Evolutionary conservation across 352 stramenopile genomes (phyloP), one percentile per base, ranked within the genome.

Genomic region (Phytopythium vexans): DNA sequence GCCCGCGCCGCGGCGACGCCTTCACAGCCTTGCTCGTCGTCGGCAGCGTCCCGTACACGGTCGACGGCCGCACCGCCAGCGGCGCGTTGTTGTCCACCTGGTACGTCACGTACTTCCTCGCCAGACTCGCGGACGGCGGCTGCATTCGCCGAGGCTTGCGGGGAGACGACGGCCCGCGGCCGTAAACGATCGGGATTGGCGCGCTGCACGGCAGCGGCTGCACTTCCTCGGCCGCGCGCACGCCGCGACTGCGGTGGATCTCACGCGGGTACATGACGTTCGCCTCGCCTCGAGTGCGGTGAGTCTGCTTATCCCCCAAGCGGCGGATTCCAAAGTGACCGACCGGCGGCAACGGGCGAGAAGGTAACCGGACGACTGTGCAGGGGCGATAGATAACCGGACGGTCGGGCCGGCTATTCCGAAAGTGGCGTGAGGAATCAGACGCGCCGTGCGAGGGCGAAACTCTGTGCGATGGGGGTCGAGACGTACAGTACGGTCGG

Each of bases 1-100:
- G 64, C 39, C n/a, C 62, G 47, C 9, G 52, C 38, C 52, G 45
- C 37, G 9, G 60, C 45, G 15, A 8, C 35, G 33, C 36, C 6
- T 61, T 66, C 34, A 42, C 27, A 4, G 38, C 42, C n/a, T 54
- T 58, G 38, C 32, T 7, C 15, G 37, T 40, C 31, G 52, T 41
- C 5, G 61, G n/a, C 52, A 83, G 77, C 34, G 67, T 72, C 35
- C 73, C 73, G 48, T 83, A 83, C 27, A 62, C 31, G 5, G 71
- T 57, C 15, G 55, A 33, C 49, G 57, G 16, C 16, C 57, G 37
- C 58, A 49, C 27, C 41, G 21, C 41, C 37, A 44, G 44, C 47
- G 68, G 46, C 38, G 41, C 8, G 50, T 67, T 53, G 14, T 69
- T 56, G 53, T 70, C 69, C 8, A 72, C 63, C 31, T 63, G 49